phyloP scores from a whole-genome alignment of 177 flowering plant genomes.

The Vitis hybrid region DNA sequence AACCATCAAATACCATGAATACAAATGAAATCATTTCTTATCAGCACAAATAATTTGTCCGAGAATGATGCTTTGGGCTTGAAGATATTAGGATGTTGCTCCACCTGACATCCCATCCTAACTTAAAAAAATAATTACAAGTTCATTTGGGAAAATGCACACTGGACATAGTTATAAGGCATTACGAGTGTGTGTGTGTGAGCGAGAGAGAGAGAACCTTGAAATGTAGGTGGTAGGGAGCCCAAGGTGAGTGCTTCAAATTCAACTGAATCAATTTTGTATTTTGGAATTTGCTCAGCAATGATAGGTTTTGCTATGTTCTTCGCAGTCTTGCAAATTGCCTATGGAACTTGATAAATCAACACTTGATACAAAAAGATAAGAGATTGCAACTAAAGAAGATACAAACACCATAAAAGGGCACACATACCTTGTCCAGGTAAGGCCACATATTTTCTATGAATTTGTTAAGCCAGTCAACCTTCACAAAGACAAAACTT shows the following conservation, averaged over 20 bases:
- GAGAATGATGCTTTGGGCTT: too few species aligned
- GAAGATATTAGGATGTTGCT: too few species aligned
- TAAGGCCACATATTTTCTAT: slow-evolving; percentile 91
- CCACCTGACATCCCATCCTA: too few species aligned
- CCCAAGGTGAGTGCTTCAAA: slow-evolving; percentile 86
- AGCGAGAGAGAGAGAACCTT: slow-evolving; percentile 46
- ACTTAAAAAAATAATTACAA: too few species aligned
- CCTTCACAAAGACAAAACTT: slow-evolving; percentile 34
- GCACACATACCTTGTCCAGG: slow-evolving; percentile 70
- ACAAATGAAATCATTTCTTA: too few species aligned
- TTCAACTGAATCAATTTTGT: slow-evolving; percentile 87
- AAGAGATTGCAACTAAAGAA: background rate
- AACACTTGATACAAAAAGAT: slow-evolving; percentile 4
- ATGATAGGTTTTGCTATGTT: slow-evolving; percentile 84
- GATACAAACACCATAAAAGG: background rate
- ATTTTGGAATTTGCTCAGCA: slow-evolving; percentile 88
- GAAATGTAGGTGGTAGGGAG: slow-evolving; percentile 86
- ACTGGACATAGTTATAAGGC: too few species aligned
- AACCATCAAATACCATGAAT: too few species aligned
- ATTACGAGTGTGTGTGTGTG: background rate
- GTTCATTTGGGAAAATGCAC: too few species aligned
- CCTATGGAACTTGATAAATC: slow-evolving; percentile 35
- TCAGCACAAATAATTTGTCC: too few species aligned
- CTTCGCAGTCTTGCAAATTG: slow-evolving; percentile 82
- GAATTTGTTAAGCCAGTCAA: slow-evolving; percentile 95